Evolutionary conservation across 495 filamentous ascomycete genomes (phyloP).

Genomic region (Penicillium crystallinum): DNA sequence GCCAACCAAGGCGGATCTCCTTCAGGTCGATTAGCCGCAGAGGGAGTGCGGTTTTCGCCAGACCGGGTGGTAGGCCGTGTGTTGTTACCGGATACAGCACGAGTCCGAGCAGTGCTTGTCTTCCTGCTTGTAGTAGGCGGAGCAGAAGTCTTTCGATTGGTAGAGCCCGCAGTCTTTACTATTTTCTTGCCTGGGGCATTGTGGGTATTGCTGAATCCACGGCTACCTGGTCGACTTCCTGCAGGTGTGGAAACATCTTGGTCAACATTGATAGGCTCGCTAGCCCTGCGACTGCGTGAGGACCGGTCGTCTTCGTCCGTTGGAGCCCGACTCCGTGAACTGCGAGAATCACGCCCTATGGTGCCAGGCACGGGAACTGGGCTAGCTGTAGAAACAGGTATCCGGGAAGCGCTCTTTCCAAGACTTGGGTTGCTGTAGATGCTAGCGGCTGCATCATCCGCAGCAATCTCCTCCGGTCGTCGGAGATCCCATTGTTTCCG

Average conservation of each 20-base stretch:
- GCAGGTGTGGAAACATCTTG: constrained; percentile 45
- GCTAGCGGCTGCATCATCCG: constrained; percentile 47
- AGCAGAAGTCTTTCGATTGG: constrained; percentile 40
- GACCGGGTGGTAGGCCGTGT: constrained; percentile 59
- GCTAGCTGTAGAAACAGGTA: constrained; percentile 76
- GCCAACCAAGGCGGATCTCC: constrained; percentile 95
- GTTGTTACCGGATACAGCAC: constrained; percentile 34
- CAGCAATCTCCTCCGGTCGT: constrained; percentile 73
- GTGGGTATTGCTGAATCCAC: constrained; percentile 27
- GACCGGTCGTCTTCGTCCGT: constrained; percentile 52
- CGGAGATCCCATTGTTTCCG: constrained; percentile 63
- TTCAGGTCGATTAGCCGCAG: constrained; percentile 71
- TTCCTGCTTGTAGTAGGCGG: constrained; percentile 34
- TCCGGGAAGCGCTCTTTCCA: constrained; percentile 61
- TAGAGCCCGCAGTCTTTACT: constrained; percentile 41
- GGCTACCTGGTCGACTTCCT: constrained; percentile 39
- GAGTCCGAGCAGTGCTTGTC: constrained; percentile 26
- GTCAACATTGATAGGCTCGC: constrained; percentile 61
- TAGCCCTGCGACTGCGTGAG: constrained; percentile 60
- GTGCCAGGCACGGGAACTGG: constrained; percentile 56
- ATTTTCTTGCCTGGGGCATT: constrained; percentile 33
- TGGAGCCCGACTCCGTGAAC: constrained; percentile 54
- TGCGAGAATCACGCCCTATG: constrained; percentile 67
- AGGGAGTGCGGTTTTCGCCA: constrained; percentile 52
- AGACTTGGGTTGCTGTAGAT: constrained; percentile 41